phyloP scores from a whole-genome alignment of 768 basidiomycete species.

The Gloeostereum incarnatum region DNA sequence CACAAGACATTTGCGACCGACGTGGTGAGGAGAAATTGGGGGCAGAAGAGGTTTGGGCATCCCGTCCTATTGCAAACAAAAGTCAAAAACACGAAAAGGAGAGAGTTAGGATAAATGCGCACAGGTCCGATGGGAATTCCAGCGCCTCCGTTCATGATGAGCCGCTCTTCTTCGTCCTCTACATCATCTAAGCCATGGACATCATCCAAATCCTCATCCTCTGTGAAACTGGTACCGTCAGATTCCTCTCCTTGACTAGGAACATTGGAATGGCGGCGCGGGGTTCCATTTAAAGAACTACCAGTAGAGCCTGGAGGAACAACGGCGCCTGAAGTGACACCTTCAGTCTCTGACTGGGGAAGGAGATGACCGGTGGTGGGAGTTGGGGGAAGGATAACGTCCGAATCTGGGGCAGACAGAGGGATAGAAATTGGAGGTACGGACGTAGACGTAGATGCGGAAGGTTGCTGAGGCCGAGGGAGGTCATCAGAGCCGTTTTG shows the following conservation, averaged over 20 bases:
- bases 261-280: slow-evolving; percentile 29
- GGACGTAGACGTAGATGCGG: slow-evolving; percentile 19
- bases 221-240: slow-evolving; percentile 59
- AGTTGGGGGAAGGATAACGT: slow-evolving; percentile 37
- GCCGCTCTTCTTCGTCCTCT: slow-evolving; percentile 85
- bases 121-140: slow-evolving; percentile 94
- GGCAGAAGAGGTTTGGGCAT: slow-evolving; percentile 81
- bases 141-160: slow-evolving; percentile 86
- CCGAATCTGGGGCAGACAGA: slow-evolving; percentile 18
- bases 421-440: slow-evolving; percentile 21
- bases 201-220: slow-evolving; percentile 59
- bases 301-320: slow-evolving; percentile 84
- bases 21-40: slow-evolving; percentile 69
- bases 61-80: slow-evolving; percentile 47
- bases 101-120: slow-evolving; percentile 21
- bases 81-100: slow-evolving; percentile 5
- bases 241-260: slow-evolving; percentile 45
- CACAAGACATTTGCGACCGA: slow-evolving; percentile 90
- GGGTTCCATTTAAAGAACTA: slow-evolving; percentile 22
- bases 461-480: slow-evolving; percentile 7
- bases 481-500: slow-evolving; percentile 3
- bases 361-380: slow-evolving; percentile 33
- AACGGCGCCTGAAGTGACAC: slow-evolving; percentile 85
- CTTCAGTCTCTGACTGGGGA: slow-evolving; percentile 73
- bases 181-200: slow-evolving; percentile 40